A percentile compares a stretch with the other conserved stretches of the same genome.
Evolutionary conservation across 2,329 filamentous ascomycete species (phyloP).

Genomic region (Dryadomyces quercus-mongolicae): DNA sequence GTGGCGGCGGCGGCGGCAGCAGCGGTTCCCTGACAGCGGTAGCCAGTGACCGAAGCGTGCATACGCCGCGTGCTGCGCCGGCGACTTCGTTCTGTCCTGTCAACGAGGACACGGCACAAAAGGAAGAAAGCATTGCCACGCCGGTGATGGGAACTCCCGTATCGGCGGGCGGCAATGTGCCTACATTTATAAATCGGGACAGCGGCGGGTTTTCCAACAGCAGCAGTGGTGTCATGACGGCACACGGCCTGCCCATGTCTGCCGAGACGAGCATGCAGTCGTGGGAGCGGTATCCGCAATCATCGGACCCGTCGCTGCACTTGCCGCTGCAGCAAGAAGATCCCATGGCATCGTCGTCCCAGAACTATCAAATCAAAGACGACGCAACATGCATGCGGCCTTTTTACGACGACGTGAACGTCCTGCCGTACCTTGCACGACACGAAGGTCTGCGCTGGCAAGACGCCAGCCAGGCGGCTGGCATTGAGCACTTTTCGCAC

Average conservation of each 20-base stretch:
- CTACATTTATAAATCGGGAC: background rate
- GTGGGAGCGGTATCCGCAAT: conserved; percentile 2
- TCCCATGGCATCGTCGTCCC: background rate
- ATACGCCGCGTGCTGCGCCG: background rate
- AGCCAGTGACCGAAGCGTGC: background rate
- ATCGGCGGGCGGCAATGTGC: background rate
- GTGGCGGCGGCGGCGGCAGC: background rate
- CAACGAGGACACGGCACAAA: no score
- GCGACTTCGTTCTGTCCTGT: no score
- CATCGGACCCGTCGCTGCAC: conserved; percentile 3
- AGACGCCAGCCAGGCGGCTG: conserved; percentile 12
- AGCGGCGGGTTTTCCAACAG: background rate
- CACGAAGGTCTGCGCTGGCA: conserved; percentile 18
- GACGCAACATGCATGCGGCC: conserved; percentile 1
- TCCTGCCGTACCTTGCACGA: conserved; percentile 12
- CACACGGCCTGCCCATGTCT: background rate
- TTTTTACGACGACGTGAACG: conserved; percentile 9
- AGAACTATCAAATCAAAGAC: background rate
- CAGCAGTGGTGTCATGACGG: background rate
- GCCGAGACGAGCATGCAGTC: conserved; percentile 3
- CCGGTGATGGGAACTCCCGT: background rate
- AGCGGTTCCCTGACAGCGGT: background rate
- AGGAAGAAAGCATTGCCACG: background rate
- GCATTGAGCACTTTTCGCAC: conserved; percentile 17
- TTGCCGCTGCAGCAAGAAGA: conserved; percentile 3